These are phyloP conservation scores for Juglanconis sp. DNA, from an alignment of 2,329 filamentous ascomycete species.

Conservation along the genomic window DNA sequence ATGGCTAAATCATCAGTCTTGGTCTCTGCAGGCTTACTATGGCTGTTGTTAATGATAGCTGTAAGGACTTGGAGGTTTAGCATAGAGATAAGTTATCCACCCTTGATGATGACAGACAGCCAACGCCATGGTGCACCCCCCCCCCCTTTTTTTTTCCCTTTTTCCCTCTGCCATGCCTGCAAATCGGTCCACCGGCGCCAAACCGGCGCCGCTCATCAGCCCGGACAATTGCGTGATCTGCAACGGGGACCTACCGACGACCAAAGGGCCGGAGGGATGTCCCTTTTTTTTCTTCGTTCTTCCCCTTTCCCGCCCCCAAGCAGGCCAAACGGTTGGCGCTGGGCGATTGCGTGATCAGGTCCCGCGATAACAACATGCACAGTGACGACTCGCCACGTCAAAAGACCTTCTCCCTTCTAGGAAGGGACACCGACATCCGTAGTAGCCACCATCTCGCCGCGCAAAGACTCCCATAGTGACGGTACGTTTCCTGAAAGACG, in stretches of 20 bases:
- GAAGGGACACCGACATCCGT: neutral
- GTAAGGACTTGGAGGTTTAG: neutral
- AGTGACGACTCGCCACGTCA: neutral
- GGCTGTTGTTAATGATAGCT: too few species aligned
- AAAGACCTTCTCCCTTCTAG: neutral
- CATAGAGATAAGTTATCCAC: neutral
- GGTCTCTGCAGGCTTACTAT: too few species aligned
- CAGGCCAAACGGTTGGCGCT: neutral
- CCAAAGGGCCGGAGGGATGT: neutral
- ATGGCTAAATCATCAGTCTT: too few species aligned
- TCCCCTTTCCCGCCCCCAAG: too few species aligned
- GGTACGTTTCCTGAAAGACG: neutral
- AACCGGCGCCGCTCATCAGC: neutral
- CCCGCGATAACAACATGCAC: conserved; percentile 16
- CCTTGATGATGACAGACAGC: neutral
- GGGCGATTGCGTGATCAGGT: conserved; percentile 17
- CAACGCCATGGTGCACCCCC: neutral
- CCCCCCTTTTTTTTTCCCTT: too few species aligned
- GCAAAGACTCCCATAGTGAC: neutral
- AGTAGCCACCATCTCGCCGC: neutral
- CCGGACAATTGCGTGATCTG: neutral
- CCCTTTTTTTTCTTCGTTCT: too few species aligned
- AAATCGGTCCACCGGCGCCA: neutral
- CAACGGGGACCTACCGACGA: neutral
- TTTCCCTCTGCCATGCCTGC: too few species aligned